Conservation (phyloP, 805 yeast genomes). For the Candida alai region DNA sequence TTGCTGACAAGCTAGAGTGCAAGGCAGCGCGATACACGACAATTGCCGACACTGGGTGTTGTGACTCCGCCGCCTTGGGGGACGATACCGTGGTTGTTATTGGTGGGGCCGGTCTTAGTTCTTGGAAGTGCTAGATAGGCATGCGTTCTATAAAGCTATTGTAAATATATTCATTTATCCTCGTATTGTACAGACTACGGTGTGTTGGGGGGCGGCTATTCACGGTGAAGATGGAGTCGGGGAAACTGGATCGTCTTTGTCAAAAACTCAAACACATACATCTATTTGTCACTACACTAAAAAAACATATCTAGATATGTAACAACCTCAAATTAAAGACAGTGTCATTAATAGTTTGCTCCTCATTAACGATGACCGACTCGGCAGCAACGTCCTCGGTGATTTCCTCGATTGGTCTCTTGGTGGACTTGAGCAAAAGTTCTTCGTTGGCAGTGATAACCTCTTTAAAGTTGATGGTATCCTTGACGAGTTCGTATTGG, state of each 20-base stretch:
- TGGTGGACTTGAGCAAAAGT: constrained; percentile 72
- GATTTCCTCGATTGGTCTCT: constrained; percentile 52
- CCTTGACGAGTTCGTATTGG: constrained; percentile 66
- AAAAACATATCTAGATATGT: constrained; percentile 44
- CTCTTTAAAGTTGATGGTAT: constrained; percentile 58
- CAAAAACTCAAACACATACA: no score
- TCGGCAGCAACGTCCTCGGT: constrained; percentile 39
- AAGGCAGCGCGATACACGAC: constrained; percentile 59
- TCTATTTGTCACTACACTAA: no score
- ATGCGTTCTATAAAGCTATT: background rate
- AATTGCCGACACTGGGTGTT: constrained; percentile 86
- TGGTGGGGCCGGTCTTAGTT: constrained; percentile 83
- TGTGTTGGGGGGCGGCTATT: no score
- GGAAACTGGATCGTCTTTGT: no score
- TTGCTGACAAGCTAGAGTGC: constrained; percentile 21
- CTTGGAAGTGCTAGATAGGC: constrained; percentile 33
- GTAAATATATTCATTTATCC: no score
- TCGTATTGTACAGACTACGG: no score
- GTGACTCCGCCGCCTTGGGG: constrained; percentile 35
- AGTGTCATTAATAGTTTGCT: constrained; percentile 73
- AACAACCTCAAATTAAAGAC: constrained; percentile 73
- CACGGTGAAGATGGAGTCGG: no score
- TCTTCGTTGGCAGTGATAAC: constrained; percentile 64
- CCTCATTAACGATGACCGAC: constrained; percentile 77
- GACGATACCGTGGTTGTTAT: constrained; percentile 39